Evolutionary conservation across 225 moss, liverwort and hornwort genomes (phyloP), one percentile per base, ranked within the genome.

Genomic region (Physcomitrium patens): DNA sequence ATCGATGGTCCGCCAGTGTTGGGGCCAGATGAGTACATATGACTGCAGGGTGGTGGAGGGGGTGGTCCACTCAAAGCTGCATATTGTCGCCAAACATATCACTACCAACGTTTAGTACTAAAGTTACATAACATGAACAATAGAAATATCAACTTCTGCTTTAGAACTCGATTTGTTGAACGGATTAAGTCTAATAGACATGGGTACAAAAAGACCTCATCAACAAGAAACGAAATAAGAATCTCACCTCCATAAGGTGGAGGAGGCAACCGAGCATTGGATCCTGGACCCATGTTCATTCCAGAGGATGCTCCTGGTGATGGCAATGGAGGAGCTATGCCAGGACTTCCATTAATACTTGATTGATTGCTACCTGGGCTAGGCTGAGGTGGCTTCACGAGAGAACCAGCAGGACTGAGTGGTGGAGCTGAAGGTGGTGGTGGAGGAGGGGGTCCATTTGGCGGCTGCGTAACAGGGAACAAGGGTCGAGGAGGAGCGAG

Each of bases 21-120:
- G 1, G 97, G 97, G 12, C 94, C 94, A 26, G 94, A 97, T 3
- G 94, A 93, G 76, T 97, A 97, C 94, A 94, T 97, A 73, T 97
- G 97, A 75, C 83, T 94, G 52, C 78, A 81, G 64, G 77, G 76
- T 41, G 87, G 84, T 9, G 94, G 92, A 16, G 85, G 88, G 17
- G 89, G 85, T 19, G 76, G 86, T 63, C 78, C 85, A 68, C 68
- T 79, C 81, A 81, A 71, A 69, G 81, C 86, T 89, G 76, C 61
- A 79, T 23, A 18, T 37, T 27, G 44, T 79, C n/a, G 49, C 54
- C 60, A 51, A 63, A 76, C 7, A 27, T 12, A 26, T 74, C 19
- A 62, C 5, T 20, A 60, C 24, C 26, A 73, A 24, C 24, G 15
- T 18, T 45, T 59, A 19, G 17, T 45, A 9, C 22, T 14, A 10